Evolutionary conservation across 192 early-diverging fungal species (phyloP), one percentile per base, ranked within the genome.

Genomic region (Phycomyces nitens): DNA sequence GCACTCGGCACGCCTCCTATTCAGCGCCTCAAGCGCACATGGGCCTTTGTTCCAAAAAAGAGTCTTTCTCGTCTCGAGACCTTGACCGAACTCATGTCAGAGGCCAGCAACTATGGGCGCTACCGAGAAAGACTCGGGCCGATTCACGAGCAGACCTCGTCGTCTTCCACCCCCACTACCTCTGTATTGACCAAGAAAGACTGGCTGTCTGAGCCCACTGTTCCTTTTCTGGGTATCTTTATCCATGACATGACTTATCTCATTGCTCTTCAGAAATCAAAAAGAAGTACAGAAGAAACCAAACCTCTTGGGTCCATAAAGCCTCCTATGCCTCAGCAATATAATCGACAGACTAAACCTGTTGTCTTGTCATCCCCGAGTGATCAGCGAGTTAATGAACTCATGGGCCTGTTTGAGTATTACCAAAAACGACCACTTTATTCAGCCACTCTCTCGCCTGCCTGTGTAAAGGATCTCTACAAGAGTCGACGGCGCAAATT

Each of bases 201-300:
- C 12, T 1, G 23, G 21, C 22, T 59, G 23, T 40, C 24, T 63
- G 62, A 85, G 51, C 87, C 90, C 1, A 81, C 75, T 50, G 82
- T 92, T 10, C 90, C 90, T 1, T 92, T 86, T 70, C 62, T 92
- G 34, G 90, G 90, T 21, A 79, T 86, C 0, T 84, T 88, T 71
- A 84, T 90, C 18, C 88, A 88, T 73, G 90, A 92, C 52, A 79
- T 85, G 43, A 89, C 88, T 6, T 92, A 90, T 71, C 70, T 90
- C 24, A 56, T 85, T 12, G 87, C 86, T 3, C 51, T 53, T n/a
- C 27, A 29, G 12, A 47, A 47, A 34, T 56, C 54, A 34, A 56
- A 56, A 38, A 56, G 27, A 14, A 11, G 15, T 18, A 47, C 12
- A 3, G 44, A 47, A 47, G 44, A 47, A 47, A n/a, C 44, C 29